Evolutionary conservation across 2,329 filamentous ascomycete genomes (phyloP), one percentile per base, ranked within the genome.

Genomic region (Penicillium freii): DNA sequence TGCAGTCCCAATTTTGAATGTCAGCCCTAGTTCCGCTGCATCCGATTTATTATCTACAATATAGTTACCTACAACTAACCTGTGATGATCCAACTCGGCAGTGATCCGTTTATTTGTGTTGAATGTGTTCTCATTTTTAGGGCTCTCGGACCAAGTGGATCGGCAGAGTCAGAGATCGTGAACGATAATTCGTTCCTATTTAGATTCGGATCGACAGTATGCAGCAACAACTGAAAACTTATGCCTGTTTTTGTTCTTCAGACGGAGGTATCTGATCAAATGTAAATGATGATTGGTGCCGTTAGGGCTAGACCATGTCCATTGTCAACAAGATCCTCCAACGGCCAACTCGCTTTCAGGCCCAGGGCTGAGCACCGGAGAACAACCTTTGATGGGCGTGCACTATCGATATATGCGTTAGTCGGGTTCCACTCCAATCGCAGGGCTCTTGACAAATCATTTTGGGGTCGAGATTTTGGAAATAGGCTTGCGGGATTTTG

Each of bases 121-220:
- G 31, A 19, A 33, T 34, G n/a, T 25, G 39, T 55, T 44, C 52
- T 50, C 47, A 55, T 44, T 50, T 55, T 55, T 43, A 55, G 52
- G 52, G 29, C 33, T 34, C 45, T 36, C 36, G 21, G 46, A 10
- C 36, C 36, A 54, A 51, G 52, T 55, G 52, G 52, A 55, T 42
- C 52, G 38, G 21, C 25, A 31, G 25, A 13, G 19, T 44, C 38
- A 43, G 6, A 50, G 52, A 55, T 50, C 38, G 45, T 27, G 27
- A 36, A 13, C 25, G 36, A 5, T 50, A 9, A 55, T 55, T 55
- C 36, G 52, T 36, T 21, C n/a, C 10, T 13, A 21, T 27, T 50
- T 34, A 50, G 46, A 55, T 55, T 55, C 13, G n/a, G 52, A 55
- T 55, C 52, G 52, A 42, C 51, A 40, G 36, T 25, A 50, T 55